These are phyloP conservation scores for Athelia psychrophila DNA, from an alignment of 1,284 basidiomycete species.

Conservation along the genomic window DNA sequence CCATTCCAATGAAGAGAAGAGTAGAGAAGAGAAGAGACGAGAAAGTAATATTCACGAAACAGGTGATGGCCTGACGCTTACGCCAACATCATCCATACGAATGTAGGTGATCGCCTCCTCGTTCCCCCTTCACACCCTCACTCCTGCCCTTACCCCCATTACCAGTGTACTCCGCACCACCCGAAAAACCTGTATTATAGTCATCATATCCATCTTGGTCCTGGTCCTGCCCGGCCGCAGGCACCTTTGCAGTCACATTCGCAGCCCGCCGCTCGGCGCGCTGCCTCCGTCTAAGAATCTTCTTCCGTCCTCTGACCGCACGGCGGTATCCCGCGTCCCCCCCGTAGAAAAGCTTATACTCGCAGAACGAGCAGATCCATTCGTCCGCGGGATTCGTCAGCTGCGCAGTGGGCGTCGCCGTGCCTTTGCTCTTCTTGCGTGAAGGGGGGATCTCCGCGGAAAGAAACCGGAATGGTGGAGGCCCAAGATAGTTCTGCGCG, in stretches of 20 bases:
- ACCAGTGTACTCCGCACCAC: not conserved
- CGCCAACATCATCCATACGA: not conserved
- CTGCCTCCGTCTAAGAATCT: conserved; percentile 70
- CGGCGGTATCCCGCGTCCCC: conserved; percentile 61
- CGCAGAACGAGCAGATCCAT: conserved; percentile 89
- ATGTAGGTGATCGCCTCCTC: not conserved
- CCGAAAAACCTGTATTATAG: not conserved
- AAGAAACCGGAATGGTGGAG: conserved; percentile 62
- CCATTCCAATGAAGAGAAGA: no score
- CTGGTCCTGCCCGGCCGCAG: not conserved
- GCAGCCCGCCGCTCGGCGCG: conserved; percentile 79
- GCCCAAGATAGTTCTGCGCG: conserved; percentile 49
- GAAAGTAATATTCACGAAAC: no score
- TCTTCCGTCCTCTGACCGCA: conserved; percentile 73
- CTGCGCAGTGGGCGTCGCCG: conserved; percentile 28
- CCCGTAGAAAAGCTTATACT: conserved; percentile 83
- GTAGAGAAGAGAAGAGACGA: no score
- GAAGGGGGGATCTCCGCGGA: conserved; percentile 58
- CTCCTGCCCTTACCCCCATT: not conserved
- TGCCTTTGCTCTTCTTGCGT: conserved; percentile 24
- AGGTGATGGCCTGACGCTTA: no score
- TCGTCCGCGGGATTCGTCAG: conserved; percentile 70
- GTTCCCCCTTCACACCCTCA: not conserved
- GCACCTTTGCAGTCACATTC: conserved; percentile 29
- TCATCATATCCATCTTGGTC: not conserved